These are phyloP conservation scores for Penicillium goetzii DNA, from an alignment of 495 filamentous ascomycete genomes.

Conservation along the genomic window DNA sequence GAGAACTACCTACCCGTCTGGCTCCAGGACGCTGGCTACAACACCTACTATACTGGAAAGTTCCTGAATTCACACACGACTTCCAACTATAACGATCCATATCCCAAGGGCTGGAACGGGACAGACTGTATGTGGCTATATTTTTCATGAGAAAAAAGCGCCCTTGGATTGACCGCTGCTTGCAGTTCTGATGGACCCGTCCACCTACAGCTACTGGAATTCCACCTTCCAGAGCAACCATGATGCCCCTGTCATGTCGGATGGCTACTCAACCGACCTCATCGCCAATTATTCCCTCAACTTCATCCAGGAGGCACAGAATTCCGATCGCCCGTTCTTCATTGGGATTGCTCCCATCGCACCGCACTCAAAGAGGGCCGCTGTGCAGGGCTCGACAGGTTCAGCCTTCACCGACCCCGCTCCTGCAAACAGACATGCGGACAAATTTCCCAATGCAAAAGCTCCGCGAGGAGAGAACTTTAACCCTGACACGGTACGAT, in stretches of 20 bases:
- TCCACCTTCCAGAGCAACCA: constrained; percentile 61
- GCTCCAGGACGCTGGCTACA: constrained; percentile 68
- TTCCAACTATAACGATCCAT: constrained; percentile 60
- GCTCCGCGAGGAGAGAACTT: constrained; percentile 38
- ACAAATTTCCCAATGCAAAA: constrained; percentile 35
- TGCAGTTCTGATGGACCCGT: constrained; percentile 63
- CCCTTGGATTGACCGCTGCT: background rate
- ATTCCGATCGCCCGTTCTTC: constrained; percentile 60
- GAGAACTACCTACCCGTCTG: constrained; percentile 67
- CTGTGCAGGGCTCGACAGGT: constrained; percentile 12
- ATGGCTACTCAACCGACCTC: constrained; percentile 64
- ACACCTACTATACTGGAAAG: constrained; percentile 73
- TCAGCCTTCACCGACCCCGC: constrained; percentile 37
- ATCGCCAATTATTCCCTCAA: constrained; percentile 60
- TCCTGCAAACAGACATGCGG: constrained; percentile 35
- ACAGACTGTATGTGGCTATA: constrained; percentile 43
- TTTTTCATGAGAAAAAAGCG: background rate
- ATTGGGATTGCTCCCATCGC: constrained; percentile 66
- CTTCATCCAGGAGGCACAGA: constrained; percentile 60
- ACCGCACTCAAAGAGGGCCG: constrained; percentile 53
- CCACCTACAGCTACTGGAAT: constrained; percentile 69
- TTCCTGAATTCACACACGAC: constrained; percentile 65
- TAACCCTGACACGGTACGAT: background rate
- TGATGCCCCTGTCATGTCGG: constrained; percentile 51
- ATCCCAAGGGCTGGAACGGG: constrained; percentile 54